Conservation (phyloP, 148 eudicot species). For the Talinum fruticosum region DNA sequence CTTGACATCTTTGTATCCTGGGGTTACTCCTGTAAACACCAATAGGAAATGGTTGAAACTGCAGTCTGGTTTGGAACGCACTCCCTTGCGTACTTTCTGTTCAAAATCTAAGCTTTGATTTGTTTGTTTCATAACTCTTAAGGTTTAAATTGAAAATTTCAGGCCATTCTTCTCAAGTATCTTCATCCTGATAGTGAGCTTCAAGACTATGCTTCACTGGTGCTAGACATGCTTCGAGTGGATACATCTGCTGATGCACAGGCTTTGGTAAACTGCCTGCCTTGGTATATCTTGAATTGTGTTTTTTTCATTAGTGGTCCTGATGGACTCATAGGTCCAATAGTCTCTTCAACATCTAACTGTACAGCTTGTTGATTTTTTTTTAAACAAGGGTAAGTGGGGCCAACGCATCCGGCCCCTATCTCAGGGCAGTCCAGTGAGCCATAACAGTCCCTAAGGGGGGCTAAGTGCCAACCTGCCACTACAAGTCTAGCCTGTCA, state of each 20-base stretch:
- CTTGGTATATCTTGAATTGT: conserved; percentile 1
- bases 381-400: no score
- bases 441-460: no score
- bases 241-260: conserved; percentile 86
- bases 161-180: conserved; percentile 83
- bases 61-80: neutral
- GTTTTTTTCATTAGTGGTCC: neutral
- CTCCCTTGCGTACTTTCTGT: neutral
- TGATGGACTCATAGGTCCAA: neutral
- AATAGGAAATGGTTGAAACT: neutral
- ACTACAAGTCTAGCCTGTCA: no score
- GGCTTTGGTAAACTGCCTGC: conserved; percentile 60
- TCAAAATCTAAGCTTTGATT: neutral
- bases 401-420: no score
- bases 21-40: neutral
- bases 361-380: no score
- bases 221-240: conserved; percentile 76
- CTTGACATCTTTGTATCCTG: neutral
- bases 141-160: conserved; percentile 28
- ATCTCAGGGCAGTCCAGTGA: no score
- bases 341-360: no score
- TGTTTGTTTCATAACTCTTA: conserved; percentile 12
- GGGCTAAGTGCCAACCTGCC: no score
- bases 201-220: conserved; percentile 66
- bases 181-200: conserved; percentile 89